Evolutionary conservation across 2,329 filamentous ascomycete genomes (phyloP).

Genomic region (Diplodia seriata): DNA sequence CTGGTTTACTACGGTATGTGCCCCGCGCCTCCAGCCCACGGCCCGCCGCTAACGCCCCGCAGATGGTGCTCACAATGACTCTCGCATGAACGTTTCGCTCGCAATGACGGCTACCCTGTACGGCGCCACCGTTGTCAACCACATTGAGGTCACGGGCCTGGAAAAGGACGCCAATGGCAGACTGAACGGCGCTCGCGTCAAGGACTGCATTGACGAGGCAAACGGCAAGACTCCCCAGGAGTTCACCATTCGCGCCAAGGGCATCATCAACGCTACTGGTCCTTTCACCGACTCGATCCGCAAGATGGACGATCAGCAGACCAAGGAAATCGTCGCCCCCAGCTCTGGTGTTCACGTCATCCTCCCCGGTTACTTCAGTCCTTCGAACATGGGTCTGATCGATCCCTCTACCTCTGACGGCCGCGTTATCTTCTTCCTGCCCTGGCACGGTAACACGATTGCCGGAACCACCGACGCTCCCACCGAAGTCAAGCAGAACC

Average conservation of each 20-base stretch:
- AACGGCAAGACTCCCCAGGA: constrained; percentile 68
- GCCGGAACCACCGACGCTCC: constrained; percentile 86
- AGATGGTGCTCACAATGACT: constrained; percentile 92
- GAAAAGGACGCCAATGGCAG: constrained; percentile 76
- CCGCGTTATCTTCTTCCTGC: constrained; percentile 90
- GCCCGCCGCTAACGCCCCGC: constrained; percentile 38
- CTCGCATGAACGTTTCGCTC: constrained; percentile 87
- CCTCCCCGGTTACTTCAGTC: constrained; percentile 85
- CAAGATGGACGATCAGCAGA: constrained; percentile 77
- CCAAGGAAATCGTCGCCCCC: constrained; percentile 81
- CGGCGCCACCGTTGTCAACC: constrained; percentile 81
- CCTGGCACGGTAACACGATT: constrained; percentile 92
- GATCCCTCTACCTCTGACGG: constrained; percentile 88
- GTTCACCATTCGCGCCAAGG: constrained; percentile 77
- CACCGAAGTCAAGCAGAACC: constrained; percentile 73
- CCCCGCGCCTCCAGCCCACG: neutral
- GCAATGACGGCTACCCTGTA: constrained; percentile 90
- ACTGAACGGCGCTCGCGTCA: constrained; percentile 75
- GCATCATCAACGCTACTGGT: constrained; percentile 86
- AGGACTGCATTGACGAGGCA: constrained; percentile 71
- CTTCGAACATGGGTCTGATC: constrained; percentile 84
- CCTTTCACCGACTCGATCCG: constrained; percentile 86
- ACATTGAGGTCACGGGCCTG: constrained; percentile 79
- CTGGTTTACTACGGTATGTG: constrained; percentile 79
- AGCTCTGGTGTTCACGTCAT: constrained; percentile 87